These are phyloP conservation scores for Monascus purpureus DNA, from an alignment of 495 filamentous ascomycete genomes.

Conservation along the genomic window DNA sequence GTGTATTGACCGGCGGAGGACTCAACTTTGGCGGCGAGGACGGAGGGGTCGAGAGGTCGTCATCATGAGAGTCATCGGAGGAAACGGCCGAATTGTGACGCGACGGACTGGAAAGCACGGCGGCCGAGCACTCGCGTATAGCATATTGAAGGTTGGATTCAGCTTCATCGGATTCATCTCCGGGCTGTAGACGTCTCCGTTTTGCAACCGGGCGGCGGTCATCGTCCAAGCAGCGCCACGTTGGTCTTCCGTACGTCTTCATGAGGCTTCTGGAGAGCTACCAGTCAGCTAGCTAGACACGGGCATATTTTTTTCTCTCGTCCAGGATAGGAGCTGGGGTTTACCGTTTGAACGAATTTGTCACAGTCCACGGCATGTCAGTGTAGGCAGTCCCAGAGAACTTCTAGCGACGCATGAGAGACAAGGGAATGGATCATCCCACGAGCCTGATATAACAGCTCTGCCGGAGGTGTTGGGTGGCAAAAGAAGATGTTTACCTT, in stretches of 20 bases:
- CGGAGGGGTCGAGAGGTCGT: constrained; percentile 35
- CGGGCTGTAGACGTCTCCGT: constrained; percentile 30
- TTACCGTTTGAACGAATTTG: constrained; percentile 44
- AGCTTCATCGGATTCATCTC: constrained; percentile 30
- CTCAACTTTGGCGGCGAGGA: constrained; percentile 41
- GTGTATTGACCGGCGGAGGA: constrained; percentile 40
- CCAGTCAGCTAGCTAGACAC: background rate
- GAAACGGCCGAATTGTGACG: constrained; percentile 32
- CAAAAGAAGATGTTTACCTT: no score
- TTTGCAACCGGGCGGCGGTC: constrained; percentile 26
- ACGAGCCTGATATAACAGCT: no score
- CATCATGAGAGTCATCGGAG: constrained; percentile 33
- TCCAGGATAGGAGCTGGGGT: background rate
- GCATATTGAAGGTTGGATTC: constrained; percentile 33
- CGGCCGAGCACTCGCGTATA: constrained; percentile 35
- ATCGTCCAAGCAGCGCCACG: constrained; percentile 36
- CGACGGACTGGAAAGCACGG: constrained; percentile 34
- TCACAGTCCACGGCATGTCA: constrained; percentile 43
- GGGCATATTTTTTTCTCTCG: constrained; percentile 1
- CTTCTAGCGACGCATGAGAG: background rate
- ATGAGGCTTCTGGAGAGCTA: constrained; percentile 27
- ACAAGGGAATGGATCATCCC: no score
- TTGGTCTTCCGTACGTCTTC: constrained; percentile 38
- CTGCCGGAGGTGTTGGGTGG: no score
- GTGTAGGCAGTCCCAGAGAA: constrained; percentile 5